Conservation (phyloP, 1,284 basidiomycete species). For the Pascua guehoae region DNA sequence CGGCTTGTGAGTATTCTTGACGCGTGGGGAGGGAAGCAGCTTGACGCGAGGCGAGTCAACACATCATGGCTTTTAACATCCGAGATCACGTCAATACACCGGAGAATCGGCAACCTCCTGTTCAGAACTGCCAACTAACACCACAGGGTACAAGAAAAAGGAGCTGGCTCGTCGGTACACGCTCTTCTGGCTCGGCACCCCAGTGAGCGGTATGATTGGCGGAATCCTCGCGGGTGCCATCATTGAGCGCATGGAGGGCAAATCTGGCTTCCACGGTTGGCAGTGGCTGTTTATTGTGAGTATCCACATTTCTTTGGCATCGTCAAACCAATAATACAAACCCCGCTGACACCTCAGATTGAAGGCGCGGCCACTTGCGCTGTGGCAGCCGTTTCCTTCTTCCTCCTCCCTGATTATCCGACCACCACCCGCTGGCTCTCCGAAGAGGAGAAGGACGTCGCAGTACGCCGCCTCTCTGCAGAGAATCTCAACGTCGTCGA, state of each 20-base stretch:
- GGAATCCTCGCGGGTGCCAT: slow-evolving; percentile 30
- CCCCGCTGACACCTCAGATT: slow-evolving; percentile 41
- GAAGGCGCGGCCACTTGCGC: slow-evolving; percentile 29
- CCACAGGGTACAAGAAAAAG: too few relatives aligned
- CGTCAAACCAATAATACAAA: too few relatives aligned
- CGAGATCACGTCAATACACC: too few relatives aligned
- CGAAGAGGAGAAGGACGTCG: slow-evolving; percentile 18
- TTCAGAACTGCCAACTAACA: background rate
- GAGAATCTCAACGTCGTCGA: slow-evolving; percentile 26
- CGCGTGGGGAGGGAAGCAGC: too few relatives aligned
- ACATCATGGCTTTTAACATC: too few relatives aligned
- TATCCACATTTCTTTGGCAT: slow-evolving; percentile 1
- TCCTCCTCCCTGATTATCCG: slow-evolving; percentile 40
- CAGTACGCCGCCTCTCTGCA: slow-evolving; percentile 6
- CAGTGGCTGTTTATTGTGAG: slow-evolving; percentile 18
- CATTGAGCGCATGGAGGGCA: slow-evolving; percentile 13
- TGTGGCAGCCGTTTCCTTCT: slow-evolving; percentile 11
- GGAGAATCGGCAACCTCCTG: too few relatives aligned
- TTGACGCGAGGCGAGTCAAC: too few relatives aligned
- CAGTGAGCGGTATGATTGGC: slow-evolving; percentile 25
- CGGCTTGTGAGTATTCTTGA: background rate
- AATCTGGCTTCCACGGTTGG: slow-evolving; percentile 9
- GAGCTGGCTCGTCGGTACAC: slow-evolving; percentile 12
- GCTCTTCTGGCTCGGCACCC: slow-evolving; percentile 19
- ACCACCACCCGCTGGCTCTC: slow-evolving; percentile 35